Evolutionary conservation across 805 yeast species (phyloP), one percentile per base, ranked within the genome.

Genomic region (Metschnikowia sp.): DNA sequence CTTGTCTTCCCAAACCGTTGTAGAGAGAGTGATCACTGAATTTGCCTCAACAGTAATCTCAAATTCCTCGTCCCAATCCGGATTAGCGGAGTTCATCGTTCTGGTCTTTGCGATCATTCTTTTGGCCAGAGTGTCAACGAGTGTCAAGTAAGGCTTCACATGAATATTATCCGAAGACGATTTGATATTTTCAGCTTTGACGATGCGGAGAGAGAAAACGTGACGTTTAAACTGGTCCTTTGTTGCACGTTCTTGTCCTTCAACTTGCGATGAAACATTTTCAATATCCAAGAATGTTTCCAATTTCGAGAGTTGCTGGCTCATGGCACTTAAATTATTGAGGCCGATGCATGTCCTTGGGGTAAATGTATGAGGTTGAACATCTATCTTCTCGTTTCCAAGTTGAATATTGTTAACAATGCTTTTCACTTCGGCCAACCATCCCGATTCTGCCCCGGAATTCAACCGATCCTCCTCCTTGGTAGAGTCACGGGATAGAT

Each of bases 61-160:
- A 61, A 89, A 88, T 47, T 86, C 87, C 68, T 91, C 96, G 57
- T 88, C 87, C 95, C 95, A 92, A 12, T 77, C 79, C 0, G 97
- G 97, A 56, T 82, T 81, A 32, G 77, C 67, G 4, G 83, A 79
- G 30, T 74, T 70, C 4, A 86, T 70, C 0, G 83, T 77, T 55
- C 87, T 73, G 0, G 98, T 91, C 50, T 79, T 82, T 2, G 86
- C 91, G 32, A 87, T 68, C 29, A 81, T 81, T 43, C 69, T 73
- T 34, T 79, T 72, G 2, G 74, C 73, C 34, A 64, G 65, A 5
- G 83, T 76, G 56, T 86, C 89, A 6, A 79, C 71, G 12, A 88
- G 58, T 0, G 88, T 79, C 1, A 85, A 83, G 54, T 82, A 82
- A 0, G 88, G 77, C 52, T 78, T 81, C 0, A 83, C 78, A 52